Conservation (phyloP, 495 filamentous ascomycete species). For the Glarea lozoyensis region DNA sequence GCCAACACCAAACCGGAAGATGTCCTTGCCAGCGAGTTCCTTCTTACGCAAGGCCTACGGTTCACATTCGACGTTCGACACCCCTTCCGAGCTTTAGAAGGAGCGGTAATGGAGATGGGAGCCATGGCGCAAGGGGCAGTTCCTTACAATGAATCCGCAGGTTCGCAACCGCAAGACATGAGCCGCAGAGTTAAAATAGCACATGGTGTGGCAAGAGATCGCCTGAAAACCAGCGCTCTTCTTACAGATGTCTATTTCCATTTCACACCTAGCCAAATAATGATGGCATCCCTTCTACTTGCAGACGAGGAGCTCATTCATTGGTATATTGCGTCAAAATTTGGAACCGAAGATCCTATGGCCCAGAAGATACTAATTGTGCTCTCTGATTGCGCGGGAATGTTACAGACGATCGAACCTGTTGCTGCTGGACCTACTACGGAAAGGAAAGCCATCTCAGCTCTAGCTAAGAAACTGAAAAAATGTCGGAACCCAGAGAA, state of each 20-base stretch:
- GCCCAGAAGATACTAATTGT: conserved; percentile 36
- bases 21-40: conserved; percentile 80
- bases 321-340: conserved; percentile 67
- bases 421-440: conserved; percentile 4
- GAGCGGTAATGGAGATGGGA: conserved; percentile 71
- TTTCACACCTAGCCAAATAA: conserved; percentile 90
- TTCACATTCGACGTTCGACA: conserved; percentile 91
- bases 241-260: conserved; percentile 93
- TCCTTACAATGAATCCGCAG: conserved; percentile 5
- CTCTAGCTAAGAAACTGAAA: conserved; percentile 62
- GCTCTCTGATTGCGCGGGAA: conserved; percentile 39
- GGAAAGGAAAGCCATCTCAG: conserved; percentile 35
- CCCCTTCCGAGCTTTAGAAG: conserved; percentile 80
- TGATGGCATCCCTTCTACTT: conserved; percentile 68
- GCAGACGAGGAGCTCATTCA: conserved; percentile 63
- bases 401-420: conserved; percentile 28
- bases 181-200: conserved; percentile 52
- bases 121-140: conserved; percentile 47
- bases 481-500: conserved; percentile 70
- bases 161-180: conserved; percentile 8
- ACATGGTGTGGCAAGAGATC: conserved; percentile 58
- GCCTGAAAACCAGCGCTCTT: conserved; percentile 69
- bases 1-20: conserved; percentile 61
- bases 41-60: conserved; percentile 84
- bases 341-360: conserved; percentile 31